Conservation (phyloP, 2,329 filamentous ascomycete genomes). For the Cryphonectria naterciae region DNA sequence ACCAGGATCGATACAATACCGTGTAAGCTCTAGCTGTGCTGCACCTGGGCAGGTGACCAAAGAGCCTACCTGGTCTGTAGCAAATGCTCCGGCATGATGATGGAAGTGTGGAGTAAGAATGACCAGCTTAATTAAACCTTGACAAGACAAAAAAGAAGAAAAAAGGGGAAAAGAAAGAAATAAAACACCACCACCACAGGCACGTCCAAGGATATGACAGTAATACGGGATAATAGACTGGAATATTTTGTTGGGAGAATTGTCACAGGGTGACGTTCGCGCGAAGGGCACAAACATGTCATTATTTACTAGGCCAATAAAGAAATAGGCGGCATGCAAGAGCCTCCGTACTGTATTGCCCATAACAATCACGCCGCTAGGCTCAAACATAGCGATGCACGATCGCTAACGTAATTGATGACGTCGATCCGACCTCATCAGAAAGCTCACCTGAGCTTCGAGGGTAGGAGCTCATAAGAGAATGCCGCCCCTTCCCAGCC, state of each 20-base stretch:
- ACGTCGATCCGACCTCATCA: constrained; percentile 26
- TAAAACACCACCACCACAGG: not conserved
- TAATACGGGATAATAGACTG: not conserved
- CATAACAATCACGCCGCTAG: constrained; percentile 3
- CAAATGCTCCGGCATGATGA: constrained; percentile 1
- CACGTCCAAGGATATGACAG: not conserved
- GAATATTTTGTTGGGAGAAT: not conserved
- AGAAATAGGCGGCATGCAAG: constrained; percentile 5
- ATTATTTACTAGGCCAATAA: not conserved
- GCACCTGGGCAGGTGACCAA: not conserved
- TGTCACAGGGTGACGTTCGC: not conserved
- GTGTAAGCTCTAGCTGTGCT: not conserved
- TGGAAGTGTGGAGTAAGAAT: not conserved
- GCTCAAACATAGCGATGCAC: constrained; percentile 18
- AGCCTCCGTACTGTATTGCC: not conserved
- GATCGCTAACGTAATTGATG: constrained; percentile 31
- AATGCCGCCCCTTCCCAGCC: constrained; percentile 5
- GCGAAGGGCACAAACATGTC: not conserved
- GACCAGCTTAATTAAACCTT: not conserved
- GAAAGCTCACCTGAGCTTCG: constrained; percentile 26
- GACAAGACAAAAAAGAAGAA: too few relatives aligned
- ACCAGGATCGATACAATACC: not conserved
- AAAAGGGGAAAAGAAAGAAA: too few relatives aligned
- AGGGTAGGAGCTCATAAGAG: constrained; percentile 8
- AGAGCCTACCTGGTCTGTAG: not conserved